A percentile compares a stretch with the other conserved stretches of the same genome.
Conservation (phyloP, 176 grass and related monocot species). For the sorghum (Sorghum bicolor) region Sorghum_bicolor_NCBIv3 NC_012873.2:58515001-58515500, state of each 20-base stretch:
- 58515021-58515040: constrained; percentile 6
- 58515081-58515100: constrained; percentile 14
- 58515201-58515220: too few relatives aligned
- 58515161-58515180: not conserved
- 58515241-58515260: too few relatives aligned
- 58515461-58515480: constrained; percentile 28
- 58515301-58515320: too few relatives aligned
- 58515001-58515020: constrained; percentile 8
- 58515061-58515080: too few relatives aligned
- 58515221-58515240: too few relatives aligned
- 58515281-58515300: too few relatives aligned
- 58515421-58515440: not conserved
- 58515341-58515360: too few relatives aligned
- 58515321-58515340: too few relatives aligned
- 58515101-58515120: constrained; percentile 40
- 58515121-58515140: constrained; percentile 10
- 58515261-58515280: too few relatives aligned
- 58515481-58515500: constrained; percentile 53
- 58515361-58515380: constrained; percentile 1
- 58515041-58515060: constrained; percentile 9
- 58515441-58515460: not conserved
- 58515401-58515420: constrained; percentile 3
- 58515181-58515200: not conserved
- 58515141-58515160: constrained; percentile 28
- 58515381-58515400: constrained; percentile 28